Base-by-base conservation (phyloP, 2,329 filamentous ascomycete genomes). In the Fusarium stilboides region DNA sequence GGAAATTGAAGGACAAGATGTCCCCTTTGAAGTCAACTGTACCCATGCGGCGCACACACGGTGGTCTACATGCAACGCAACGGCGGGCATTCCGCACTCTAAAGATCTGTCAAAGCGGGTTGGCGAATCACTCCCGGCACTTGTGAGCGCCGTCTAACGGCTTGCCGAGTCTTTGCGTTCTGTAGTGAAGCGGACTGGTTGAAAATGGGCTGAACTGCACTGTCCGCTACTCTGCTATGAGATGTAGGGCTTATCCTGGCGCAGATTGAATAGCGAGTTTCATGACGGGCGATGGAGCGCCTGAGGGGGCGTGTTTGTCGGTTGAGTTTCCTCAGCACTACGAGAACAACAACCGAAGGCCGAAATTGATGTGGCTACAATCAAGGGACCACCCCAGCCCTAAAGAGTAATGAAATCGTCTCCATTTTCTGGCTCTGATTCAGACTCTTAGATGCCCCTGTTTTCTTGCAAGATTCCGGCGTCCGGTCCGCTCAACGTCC, bases 241-340 rank as follows among this genome's bases (percentile, higher is more conserved):
- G 56, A 45, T 59, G 59, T 50, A 72, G 54, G 57, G 60, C 67
- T 61, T 57, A 68, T 65, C 62, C 69, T 54, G 46, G 69, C 50
- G 59, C 55, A 58, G 69, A 72, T 72, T 56, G 40, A 20, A 57
- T 54, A 52, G 59, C 59, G 54, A 68, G 63, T 61, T 72, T 71
- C 69, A 66, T 56, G 36, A 56, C 47, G 46, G 46, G 44, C 28
- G 26, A 49, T 58, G 51, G 33, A 53, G 12, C n/a, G 28, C n/a
- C 28, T 43, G 8, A 37, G 20, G 20, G 58, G 55, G 57, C 57
- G 64, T 52, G 59, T 47, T 36, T 68, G 58, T 64, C 61, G 51
- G 34, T 60, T 49, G 24, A 20, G 51, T 24, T 52, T 59, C 15
- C 26, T 53, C 26, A 36, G 19, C 55, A 59, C 28, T 31, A 28